Evolutionary conservation across 2,329 filamentous ascomycete species (phyloP), one percentile per base, ranked within the genome.

Genomic region (Penicillium concentricum): DNA sequence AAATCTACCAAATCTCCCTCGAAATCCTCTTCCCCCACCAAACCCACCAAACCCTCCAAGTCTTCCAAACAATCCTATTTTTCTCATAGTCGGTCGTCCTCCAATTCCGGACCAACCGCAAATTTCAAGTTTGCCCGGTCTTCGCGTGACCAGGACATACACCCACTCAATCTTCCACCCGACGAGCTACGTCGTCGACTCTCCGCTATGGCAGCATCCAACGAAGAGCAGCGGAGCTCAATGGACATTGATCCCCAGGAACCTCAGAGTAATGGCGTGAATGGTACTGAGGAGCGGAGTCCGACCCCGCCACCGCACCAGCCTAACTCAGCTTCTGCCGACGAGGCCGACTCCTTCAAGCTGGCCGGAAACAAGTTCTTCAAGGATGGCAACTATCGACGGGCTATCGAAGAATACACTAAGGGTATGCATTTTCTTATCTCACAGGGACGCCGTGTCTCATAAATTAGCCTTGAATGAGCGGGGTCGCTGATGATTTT

Each of bases 361-460:
- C 85, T 90, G 67, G 86, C 90, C 2, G 94, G 94, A 57, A 99
- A 99, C 79, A 94, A 94, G 70, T 93, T 91, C 71, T 99, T 97
- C 84, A 97, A 97, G 80, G 90, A 92, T 62, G 91, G 89, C 72
- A 90, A 97, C 70, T 99, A 93, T 74, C 79, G 82, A 59, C 88
- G 89, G 71, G 93, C 94, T 24, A 92, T 97, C 72, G 84, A 90
- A 65, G 91, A 97, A 75, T 99, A 97, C 75, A 91, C 90, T 66
- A 96, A 96, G 85, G 93, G 93, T 96, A 81, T 58, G 81, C 68
- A 34, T 47, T 26, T 8, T 39, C 5, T 26, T 20, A 26, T 41
- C 26, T 24, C 16, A 49, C 45, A 55, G 38, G 12, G 46, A 43
- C 26, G 13, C 45, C 7, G 4, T 18, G 30, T 42, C 38, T 54